Evolutionary conservation across 129 eudicot genomes (phyloP).

Genomic region (Flaveria linearis): DNA sequence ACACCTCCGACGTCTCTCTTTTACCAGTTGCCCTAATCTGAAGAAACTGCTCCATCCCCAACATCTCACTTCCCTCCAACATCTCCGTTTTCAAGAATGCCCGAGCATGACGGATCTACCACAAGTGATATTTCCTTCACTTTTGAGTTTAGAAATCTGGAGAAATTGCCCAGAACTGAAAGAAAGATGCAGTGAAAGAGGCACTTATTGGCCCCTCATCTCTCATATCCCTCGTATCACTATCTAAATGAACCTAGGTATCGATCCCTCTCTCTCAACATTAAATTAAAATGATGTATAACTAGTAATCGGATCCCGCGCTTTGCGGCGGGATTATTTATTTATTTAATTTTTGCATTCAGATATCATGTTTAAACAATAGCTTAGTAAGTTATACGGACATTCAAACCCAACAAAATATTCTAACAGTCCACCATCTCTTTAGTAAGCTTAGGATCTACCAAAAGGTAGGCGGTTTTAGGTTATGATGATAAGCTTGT

Average conservation of each 20-base stretch:
- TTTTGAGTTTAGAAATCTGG: neutral
- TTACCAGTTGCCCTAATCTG: neutral
- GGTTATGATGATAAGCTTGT: too few relatives aligned
- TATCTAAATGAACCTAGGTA: too few relatives aligned
- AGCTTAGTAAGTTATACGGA: too few relatives aligned
- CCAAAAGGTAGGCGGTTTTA: too few relatives aligned
- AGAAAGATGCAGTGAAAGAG: neutral
- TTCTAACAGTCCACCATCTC: too few relatives aligned
- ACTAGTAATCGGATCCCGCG: too few relatives aligned
- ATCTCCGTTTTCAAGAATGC: fast-evolving
- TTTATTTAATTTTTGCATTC: too few relatives aligned
- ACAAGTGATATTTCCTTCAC: slow-evolving; percentile 21
- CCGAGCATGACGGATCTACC: slow-evolving; percentile 17
- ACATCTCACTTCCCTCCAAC: slow-evolving; percentile 33
- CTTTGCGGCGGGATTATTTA: too few relatives aligned
- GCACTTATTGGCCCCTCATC: slow-evolving; percentile 10
- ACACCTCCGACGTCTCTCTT: neutral
- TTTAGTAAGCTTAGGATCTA: too few relatives aligned
- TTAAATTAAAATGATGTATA: neutral
- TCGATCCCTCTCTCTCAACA: neutral
- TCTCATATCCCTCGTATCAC: slow-evolving; percentile 23
- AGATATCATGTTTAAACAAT: too few relatives aligned
- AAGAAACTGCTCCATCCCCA: neutral
- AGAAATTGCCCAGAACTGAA: neutral
- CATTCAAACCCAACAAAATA: too few relatives aligned